These are phyloP conservation scores for Plenodomus biglobosus DNA, from an alignment of 2,329 filamentous ascomycete species.

Conservation along the genomic window DNA sequence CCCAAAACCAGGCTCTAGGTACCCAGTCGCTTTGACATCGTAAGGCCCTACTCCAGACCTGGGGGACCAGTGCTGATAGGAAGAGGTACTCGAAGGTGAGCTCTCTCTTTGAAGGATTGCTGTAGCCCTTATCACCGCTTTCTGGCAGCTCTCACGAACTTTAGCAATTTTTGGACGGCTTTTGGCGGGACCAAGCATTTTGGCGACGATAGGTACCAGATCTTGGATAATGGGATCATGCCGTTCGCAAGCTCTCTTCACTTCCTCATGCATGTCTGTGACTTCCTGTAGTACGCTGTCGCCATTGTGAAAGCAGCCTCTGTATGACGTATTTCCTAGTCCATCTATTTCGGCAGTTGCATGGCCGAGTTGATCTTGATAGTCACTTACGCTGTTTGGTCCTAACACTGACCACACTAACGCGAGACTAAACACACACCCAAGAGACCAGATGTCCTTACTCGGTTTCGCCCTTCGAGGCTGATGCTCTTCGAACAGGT, in stretches of 20 bases:
- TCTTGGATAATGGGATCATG: conserved; percentile 1
- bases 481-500: conserved; percentile 1
- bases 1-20: no score
- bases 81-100: no score
- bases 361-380: conserved; percentile 2
- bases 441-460: conserved; percentile 47
- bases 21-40: no score
- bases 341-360: conserved; percentile 1
- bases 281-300: conserved; percentile 8
- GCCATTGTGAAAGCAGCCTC: conserved; percentile 24
- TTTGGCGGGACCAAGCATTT: conserved; percentile 6
- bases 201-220: conserved; percentile 4
- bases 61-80: no score
- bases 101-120: no score
- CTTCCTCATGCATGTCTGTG: conserved; percentile 3
- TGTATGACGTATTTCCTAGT: conserved; percentile 7
- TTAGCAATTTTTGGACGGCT: neutral
- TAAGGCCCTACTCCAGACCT: no score
- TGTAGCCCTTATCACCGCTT: no score
- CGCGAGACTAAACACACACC: conserved; percentile 26
- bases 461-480: conserved; percentile 22
- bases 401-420: conserved; percentile 24
- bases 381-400: conserved; percentile 13
- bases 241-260: neutral
- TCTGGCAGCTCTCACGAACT: neutral